A percentile compares a stretch with the other conserved stretches of the same genome.
Conservation (phyloP, 257 asterid species). For the Solanum piurae region DNA sequence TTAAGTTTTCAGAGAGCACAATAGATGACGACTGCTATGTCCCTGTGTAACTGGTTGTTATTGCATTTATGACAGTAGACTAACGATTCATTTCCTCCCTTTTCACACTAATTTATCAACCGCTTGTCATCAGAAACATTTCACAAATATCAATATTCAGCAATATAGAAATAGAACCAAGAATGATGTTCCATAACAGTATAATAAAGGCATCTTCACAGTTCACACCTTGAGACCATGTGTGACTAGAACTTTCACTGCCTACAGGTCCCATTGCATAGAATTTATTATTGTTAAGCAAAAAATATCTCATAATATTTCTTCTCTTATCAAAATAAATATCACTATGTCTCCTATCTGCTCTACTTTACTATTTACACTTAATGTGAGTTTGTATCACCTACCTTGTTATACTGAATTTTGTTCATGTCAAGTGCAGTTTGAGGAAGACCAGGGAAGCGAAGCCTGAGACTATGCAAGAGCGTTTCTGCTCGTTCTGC, state of each 20-base stretch:
- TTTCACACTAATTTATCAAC: neutral
- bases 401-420: conserved; percentile 92
- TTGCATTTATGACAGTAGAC: neutral
- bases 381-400: neutral
- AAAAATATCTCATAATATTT: neutral
- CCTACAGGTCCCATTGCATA: neutral
- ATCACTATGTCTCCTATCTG: neutral
- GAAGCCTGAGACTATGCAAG: conserved; percentile 57
- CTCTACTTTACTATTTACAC: neutral
- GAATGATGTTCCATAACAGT: neutral
- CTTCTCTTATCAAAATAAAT: neutral
- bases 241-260: neutral
- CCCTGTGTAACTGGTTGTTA: neutral
- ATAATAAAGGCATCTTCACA: neutral
- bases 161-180: neutral
- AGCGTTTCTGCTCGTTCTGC: conserved; percentile 77
- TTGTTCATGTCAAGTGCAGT: conserved; percentile 94
- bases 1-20: neutral
- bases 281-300: neutral
- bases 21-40: neutral
- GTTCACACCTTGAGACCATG: neutral
- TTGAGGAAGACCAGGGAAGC: conserved; percentile 95
- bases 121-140: neutral
- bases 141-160: neutral
- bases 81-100: neutral